A percentile compares a stretch with the other conserved stretches of the same genome.
phyloP scores from a whole-genome alignment of 2,329 filamentous ascomycete species.

The Xylariales sp. region DNA sequence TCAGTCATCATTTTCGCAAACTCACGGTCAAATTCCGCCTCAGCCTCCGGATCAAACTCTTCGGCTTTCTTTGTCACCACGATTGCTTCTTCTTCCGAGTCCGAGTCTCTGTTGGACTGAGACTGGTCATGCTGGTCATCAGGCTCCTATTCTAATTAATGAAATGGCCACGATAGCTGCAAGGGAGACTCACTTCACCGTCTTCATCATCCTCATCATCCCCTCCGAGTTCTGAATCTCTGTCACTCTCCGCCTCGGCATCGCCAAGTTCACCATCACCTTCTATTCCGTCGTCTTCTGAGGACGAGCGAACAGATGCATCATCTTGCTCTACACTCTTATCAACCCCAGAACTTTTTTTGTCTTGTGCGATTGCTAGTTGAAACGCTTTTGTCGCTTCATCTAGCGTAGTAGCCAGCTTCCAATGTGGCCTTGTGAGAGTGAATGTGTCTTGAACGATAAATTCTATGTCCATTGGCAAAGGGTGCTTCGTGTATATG shows the following conservation, averaged over 20 bases:
- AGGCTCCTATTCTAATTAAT: conserved; percentile 55
- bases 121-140: conserved; percentile 54
- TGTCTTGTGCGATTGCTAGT: conserved; percentile 89
- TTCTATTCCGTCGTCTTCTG: conserved; percentile 74
- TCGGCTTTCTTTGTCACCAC: conserved; percentile 92
- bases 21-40: conserved; percentile 97
- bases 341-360: conserved; percentile 80
- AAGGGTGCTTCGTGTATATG: conserved; percentile 85
- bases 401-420: conserved; percentile 80
- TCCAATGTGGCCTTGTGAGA: conserved; percentile 90
- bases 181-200: conserved; percentile 58
- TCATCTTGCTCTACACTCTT: conserved; percentile 79
- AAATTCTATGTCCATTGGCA: conserved; percentile 98
- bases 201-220: conserved; percentile 65
- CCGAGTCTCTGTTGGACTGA: conserved; percentile 66
- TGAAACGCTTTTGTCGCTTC: conserved; percentile 88
- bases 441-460: conserved; percentile 92
- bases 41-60: conserved; percentile 89
- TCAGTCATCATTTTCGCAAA: conserved; percentile 99
- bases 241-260: conserved; percentile 70
- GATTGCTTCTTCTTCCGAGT: conserved; percentile 87
- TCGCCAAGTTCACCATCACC: conserved; percentile 74
- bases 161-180: background rate
- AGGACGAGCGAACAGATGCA: conserved; percentile 74
- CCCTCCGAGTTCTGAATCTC: conserved; percentile 67